Evolutionary conservation across 2,329 filamentous ascomycete species (phyloP), one percentile per base, ranked within the genome.

Genomic region (Daldinia eschscholtzii): DNA sequence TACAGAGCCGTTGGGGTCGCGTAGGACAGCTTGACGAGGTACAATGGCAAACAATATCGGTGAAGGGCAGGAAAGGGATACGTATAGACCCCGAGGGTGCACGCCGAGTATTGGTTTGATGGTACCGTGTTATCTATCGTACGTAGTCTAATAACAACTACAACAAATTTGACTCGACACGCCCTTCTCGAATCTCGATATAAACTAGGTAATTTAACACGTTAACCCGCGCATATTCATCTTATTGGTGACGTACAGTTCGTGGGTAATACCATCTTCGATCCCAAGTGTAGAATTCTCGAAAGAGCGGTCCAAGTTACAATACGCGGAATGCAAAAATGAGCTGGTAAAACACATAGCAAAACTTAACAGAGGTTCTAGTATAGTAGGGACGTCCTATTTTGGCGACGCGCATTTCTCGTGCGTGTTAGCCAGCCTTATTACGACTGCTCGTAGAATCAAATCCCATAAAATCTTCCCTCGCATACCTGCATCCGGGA

Each of bases 261-360:
- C 46, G 33, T 52, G 46, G 46, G 46, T 52, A 33, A 52, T 52
- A 52, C 46, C 46, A 52, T 52, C 46, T 52, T 52, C 26, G 46
- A 52, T 52, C 46, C 26, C 28, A 33, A 30, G 28, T 33, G 28
- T 52, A 52, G 26, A 52, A 52, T 52, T 52, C 46, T 52, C 46
- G 46, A 52, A 52, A 33, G 2, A 33, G 46, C 15, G 46, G 26
- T 52, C 26, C 13, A 30, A 33, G 15, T 15, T 33, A 33, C 46
- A 52, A 52, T 52, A 33, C 26, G 15, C 26, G 46, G 46, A 33
- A 52, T 52, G 26, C 15, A 52, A 52, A 52, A 26, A 52, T 33
- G n/a, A 52, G 28, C 26, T n/a, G 46, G 26, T 33, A 7, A 5
- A 33, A 10, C 46, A 52, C 23, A 33, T 12, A 2, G 23, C 15